phyloP scores from a whole-genome alignment of 306 rosid genomes.

The Prunus mira region DNA sequence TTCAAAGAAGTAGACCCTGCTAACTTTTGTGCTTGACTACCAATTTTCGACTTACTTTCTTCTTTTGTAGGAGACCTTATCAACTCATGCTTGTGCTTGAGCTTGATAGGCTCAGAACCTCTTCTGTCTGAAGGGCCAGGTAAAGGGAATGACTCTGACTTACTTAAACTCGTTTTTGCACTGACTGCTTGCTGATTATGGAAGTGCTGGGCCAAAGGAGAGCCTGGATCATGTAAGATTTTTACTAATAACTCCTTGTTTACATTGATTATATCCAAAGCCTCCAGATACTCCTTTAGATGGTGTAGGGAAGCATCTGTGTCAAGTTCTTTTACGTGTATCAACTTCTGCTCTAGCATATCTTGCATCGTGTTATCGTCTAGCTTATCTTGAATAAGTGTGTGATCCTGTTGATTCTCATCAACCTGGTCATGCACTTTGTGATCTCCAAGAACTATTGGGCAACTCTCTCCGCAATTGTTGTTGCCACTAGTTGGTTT shows the following conservation, averaged over 20 bases:
- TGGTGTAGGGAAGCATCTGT: conserved; percentile 47
- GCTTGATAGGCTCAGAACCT: conserved; percentile 26
- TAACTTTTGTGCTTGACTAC: conserved; percentile 1
- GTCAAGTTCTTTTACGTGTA: conserved; percentile 37
- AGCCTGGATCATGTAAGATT: conserved; percentile 42
- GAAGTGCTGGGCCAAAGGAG: conserved; percentile 42
- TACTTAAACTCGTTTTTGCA: conserved; percentile 27
- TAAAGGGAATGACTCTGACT: conserved; percentile 49
- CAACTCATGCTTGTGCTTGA: conserved; percentile 18
- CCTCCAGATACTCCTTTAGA: conserved; percentile 62
- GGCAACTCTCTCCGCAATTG: conserved; percentile 32
- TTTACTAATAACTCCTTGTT: conserved; percentile 42
- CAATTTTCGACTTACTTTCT: conserved; percentile 8
- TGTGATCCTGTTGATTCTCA: conserved; percentile 20
- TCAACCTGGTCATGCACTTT: conserved; percentile 15
- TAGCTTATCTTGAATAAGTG: conserved; percentile 7
- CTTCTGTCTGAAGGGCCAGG: neutral
- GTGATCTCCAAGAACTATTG: conserved; percentile 14
- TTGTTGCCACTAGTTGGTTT: conserved; percentile 16
- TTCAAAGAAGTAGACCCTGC: neutral
- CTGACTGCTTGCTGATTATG: conserved; percentile 33
- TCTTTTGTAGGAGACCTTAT: conserved; percentile 2
- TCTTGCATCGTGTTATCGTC: neutral
- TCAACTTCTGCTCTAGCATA: conserved; percentile 27
- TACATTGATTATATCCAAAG: conserved; percentile 43